phyloP scores from a whole-genome alignment of 2,329 filamentous ascomycete species.

The Aureobasidium mangrovei region DNA sequence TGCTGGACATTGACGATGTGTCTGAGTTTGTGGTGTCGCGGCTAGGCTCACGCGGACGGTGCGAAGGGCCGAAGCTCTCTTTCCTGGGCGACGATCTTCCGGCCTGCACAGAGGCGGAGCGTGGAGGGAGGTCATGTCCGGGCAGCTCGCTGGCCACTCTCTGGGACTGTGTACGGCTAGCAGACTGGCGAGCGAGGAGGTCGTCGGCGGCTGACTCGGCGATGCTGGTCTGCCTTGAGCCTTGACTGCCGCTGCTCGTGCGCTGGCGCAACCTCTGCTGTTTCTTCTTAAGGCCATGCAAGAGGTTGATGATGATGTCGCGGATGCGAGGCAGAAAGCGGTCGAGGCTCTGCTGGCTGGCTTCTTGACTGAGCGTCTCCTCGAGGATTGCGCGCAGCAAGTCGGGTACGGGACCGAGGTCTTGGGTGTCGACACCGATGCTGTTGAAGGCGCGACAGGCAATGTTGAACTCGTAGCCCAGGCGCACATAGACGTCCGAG shows the following conservation, averaged over 20 bases:
- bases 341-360: slow-evolving; percentile 85
- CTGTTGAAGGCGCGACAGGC: slow-evolving; percentile 93
- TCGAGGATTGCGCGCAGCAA: slow-evolving; percentile 83
- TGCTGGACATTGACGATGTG: slow-evolving; percentile 63
- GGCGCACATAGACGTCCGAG: slow-evolving; percentile 92
- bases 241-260: slow-evolving; percentile 22
- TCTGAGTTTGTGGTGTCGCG: slow-evolving; percentile 38
- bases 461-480: slow-evolving; percentile 99
- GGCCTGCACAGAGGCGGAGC: slow-evolving; percentile 37
- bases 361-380: slow-evolving; percentile 92
- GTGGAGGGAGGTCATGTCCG: slow-evolving; percentile 36
- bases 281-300: slow-evolving; percentile 94
- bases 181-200: slow-evolving; percentile 30
- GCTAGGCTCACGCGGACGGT: slow-evolving; percentile 21
- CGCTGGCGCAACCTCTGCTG: slow-evolving; percentile 72
- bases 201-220: slow-evolving; percentile 40
- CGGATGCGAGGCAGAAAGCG: slow-evolving; percentile 88
- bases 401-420: slow-evolving; percentile 92
- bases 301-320: slow-evolving; percentile 95
- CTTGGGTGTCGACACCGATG: slow-evolving; percentile 90
- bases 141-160: slow-evolving; percentile 35
- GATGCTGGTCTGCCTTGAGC: slow-evolving; percentile 35
- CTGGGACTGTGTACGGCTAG: slow-evolving; percentile 31
- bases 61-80: slow-evolving; percentile 28
- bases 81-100: slow-evolving; percentile 38